Percentiles rank a stretch among this genome's conserved stretches.
phyloP scores from a whole-genome alignment of 2,329 filamentous ascomycete genomes.

The Parastagonospora nodorum region DNA sequence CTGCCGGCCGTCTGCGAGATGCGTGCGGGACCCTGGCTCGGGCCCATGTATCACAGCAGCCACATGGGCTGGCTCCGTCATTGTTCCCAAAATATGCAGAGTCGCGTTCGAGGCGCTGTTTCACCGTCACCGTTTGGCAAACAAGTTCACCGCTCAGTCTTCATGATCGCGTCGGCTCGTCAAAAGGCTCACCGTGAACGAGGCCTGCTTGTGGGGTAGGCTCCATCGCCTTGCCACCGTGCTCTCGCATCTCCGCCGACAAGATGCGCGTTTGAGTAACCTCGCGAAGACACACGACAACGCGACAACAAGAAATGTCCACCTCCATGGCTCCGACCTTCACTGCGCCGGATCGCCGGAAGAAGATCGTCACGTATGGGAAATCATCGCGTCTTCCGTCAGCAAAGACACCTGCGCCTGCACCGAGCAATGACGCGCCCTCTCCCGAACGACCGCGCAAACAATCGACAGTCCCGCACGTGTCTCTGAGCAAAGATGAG shows the following conservation, averaged over 20 bases:
- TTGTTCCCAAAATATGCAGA: conserved; percentile 6
- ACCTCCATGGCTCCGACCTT: conserved; percentile 34
- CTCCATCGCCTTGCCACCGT: not conserved
- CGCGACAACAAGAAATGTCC: conserved; percentile 22
- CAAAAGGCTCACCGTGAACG: not conserved
- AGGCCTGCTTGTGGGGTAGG: not conserved
- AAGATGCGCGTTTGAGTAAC: conserved; percentile 29
- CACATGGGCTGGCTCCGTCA: conserved; percentile 23
- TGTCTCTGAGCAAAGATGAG: conserved; percentile 11
- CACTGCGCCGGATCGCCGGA: conserved; percentile 40
- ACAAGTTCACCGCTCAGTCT: not conserved
- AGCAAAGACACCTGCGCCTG: conserved; percentile 17
- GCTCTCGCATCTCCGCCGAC: not conserved
- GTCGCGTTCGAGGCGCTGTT: not conserved
- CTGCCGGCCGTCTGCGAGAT: conserved; percentile 5
- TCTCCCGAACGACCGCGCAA: conserved; percentile 43
- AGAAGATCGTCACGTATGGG: conserved; percentile 48
- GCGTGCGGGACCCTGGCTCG: conserved; percentile 4
- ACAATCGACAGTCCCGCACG: conserved; percentile 11
- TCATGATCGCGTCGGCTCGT: too few relatives aligned
- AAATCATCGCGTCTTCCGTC: conserved; percentile 36
- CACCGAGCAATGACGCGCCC: conserved; percentile 28
- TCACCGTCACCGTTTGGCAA: conserved; percentile 12
- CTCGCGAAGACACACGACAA: conserved; percentile 11
- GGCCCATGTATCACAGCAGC: conserved; percentile 6